Conservation (phyloP, 176 grass and related monocot species). For the Eragrostis curvula region DNA sequence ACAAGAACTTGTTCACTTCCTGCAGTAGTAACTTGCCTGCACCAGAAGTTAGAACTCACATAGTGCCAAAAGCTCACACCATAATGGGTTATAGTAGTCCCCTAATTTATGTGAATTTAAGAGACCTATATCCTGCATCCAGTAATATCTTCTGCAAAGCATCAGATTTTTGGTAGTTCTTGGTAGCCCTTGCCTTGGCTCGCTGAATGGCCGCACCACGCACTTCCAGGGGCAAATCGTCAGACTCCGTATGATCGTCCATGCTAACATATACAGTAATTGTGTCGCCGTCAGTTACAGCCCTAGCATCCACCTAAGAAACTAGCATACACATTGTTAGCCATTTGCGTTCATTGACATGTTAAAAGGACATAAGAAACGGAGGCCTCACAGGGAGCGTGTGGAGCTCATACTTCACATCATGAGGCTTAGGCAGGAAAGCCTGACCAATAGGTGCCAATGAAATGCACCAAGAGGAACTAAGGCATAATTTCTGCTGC, state of each 20-base stretch:
- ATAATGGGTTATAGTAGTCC: not conserved
- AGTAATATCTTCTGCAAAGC: slow-evolving; percentile 69
- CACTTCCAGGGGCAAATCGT: slow-evolving; percentile 56
- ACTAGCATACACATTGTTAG: slow-evolving; percentile 15
- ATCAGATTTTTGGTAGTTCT: slow-evolving; percentile 56
- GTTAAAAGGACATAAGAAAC: not conserved
- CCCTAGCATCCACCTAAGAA: slow-evolving; percentile 68
- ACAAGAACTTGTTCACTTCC: slow-evolving; percentile 47
- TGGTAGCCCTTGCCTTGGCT: slow-evolving; percentile 29
- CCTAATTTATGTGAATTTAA: not conserved
- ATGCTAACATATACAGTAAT: slow-evolving; percentile 69
- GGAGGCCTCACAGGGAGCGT: slow-evolving; percentile 78
- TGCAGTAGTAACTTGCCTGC: slow-evolving; percentile 50
- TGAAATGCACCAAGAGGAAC: slow-evolving; percentile 10
- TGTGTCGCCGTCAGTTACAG: slow-evolving; percentile 77
- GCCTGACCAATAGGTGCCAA: slow-evolving; percentile 18
- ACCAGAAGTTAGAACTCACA: slow-evolving; percentile 4
- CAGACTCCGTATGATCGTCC: slow-evolving; percentile 44
- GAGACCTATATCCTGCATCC: slow-evolving; percentile 74
- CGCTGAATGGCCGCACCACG: slow-evolving; percentile 7
- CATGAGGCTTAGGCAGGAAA: slow-evolving; percentile 24
- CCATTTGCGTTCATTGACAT: not conserved
- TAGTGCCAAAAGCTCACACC: not conserved
- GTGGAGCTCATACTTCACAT: slow-evolving; percentile 73
- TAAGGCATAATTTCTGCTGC: slow-evolving; percentile 18